Base-by-base conservation (phyloP, 768 basidiomycete species). In the Trametes cingulata region DNA sequence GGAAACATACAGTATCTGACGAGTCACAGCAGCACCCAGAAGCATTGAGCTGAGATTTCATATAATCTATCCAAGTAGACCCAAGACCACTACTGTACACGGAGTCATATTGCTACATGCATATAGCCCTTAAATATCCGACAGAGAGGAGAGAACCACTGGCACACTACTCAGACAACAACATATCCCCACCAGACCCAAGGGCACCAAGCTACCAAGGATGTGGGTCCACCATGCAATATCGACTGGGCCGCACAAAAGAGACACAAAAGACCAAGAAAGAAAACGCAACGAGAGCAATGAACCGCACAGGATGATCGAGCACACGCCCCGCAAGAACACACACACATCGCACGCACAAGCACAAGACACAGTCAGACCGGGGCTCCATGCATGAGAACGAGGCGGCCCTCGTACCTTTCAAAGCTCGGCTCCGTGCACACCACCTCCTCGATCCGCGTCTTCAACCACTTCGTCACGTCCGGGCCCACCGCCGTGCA, bases 401-500 rank as follows among this genome's bases (percentile, higher is more conserved):
- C 61, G 52, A 62, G 56, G 56, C 61, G 61, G 52, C 61, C 61
- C 41, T 58, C 56, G 61, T 50, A 79, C 72, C 77, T 69, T 58
- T 76, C 85, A 68, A 77, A 82, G 46, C 79, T 68, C 19, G 84
- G 80, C 60, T 90, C 88, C 10, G 82, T 80, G 64, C 84, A 87
- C 25, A 80, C 74, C 1, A 90, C 86, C 29, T 83, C 82, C 15
- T 81, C 81, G 46, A 91, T 79, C 57, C 88, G 74, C 54, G 73
- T 77, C 69, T 79, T 80, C 66, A 91, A 66, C 89, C 88, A 91
- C 67, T 77, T 76, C 63, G 88, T 73, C 47, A 91, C 86, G 68
- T 91, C 89, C 70, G 81, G 78, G 1, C 87, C 88, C 13, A 90
- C 72, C 59, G 76, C 78, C 42, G 82, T 77, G 72, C 88, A 91